Evolutionary conservation across 2,329 filamentous ascomycete species (phyloP).

Genomic region (Macrophomina phaseolina): DNA sequence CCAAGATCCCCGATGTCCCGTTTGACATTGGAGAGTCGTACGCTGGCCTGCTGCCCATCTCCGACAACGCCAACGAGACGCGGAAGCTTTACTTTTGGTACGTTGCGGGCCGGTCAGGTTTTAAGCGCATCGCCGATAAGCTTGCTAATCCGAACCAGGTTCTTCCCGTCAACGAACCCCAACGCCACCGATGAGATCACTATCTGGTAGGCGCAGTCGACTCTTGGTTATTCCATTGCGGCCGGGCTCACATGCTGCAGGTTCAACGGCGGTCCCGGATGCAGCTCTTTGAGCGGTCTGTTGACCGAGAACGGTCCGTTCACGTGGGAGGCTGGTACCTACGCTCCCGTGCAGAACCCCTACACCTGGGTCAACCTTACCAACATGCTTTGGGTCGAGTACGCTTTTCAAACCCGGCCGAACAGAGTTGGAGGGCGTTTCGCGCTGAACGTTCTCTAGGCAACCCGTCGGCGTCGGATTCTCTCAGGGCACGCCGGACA

Average conservation of each 20-base stretch:
- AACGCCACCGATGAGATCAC: constrained; percentile 63
- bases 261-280: constrained; percentile 49
- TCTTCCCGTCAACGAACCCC: constrained; percentile 64
- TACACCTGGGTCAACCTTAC: constrained; percentile 68
- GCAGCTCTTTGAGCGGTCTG: constrained; percentile 67
- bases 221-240: neutral
- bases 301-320: constrained; percentile 77
- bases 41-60: constrained; percentile 66
- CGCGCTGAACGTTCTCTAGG: constrained; percentile 29
- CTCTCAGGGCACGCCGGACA: constrained; percentile 50
- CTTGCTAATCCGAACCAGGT: constrained; percentile 48
- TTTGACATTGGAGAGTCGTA: constrained; percentile 73
- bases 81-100: constrained; percentile 65
- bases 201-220: constrained; percentile 52
- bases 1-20: constrained; percentile 68
- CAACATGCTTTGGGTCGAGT: constrained; percentile 51
- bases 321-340: constrained; percentile 67
- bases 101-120: too few relatives aligned
- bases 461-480: constrained; percentile 57
- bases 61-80: constrained; percentile 54
- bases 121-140: neutral
- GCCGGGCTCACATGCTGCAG: constrained; percentile 29
- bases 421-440: neutral
- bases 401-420: neutral
- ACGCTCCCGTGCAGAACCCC: constrained; percentile 66